These are phyloP conservation scores for Carnegiea gigantea DNA, from an alignment of 179 eudicot species.

Conservation along the genomic window DNA sequence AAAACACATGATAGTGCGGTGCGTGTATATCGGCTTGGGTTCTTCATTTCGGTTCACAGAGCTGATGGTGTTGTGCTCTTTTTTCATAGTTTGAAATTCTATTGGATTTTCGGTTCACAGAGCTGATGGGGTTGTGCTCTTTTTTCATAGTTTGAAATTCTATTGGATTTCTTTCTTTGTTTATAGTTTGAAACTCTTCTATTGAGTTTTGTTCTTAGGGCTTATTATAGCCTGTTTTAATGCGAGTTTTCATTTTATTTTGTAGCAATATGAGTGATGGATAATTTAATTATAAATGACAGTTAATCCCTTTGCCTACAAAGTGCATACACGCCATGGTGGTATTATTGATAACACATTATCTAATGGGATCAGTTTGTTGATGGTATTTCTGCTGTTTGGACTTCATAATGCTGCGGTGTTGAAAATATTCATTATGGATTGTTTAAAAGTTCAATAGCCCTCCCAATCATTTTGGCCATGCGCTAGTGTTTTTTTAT, in stretches of 20 bases:
- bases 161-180: neutral
- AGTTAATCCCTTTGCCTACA: conserved; percentile 24
- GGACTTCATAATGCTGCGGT: too few species aligned
- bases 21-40: neutral
- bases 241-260: neutral
- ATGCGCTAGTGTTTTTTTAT: too few species aligned
- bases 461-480: too few species aligned
- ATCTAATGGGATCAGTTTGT: too few species aligned
- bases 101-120: neutral
- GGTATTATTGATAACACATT: neutral
- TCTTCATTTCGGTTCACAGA: neutral
- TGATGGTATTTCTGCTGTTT: too few species aligned
- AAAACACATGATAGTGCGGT: conserved; percentile 21
- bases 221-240: neutral
- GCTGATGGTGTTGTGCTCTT: neutral
- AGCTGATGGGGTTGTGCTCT: neutral
- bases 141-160: neutral
- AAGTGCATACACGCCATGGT: neutral
- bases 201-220: neutral
- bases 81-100: neutral
- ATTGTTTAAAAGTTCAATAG: too few species aligned
- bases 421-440: too few species aligned
- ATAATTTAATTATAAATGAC: conserved; percentile 6
- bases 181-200: neutral
- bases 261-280: neutral